phyloP scores from a whole-genome alignment of 305 asterid genomes.

The Solanum aculeatissimum region DNA sequence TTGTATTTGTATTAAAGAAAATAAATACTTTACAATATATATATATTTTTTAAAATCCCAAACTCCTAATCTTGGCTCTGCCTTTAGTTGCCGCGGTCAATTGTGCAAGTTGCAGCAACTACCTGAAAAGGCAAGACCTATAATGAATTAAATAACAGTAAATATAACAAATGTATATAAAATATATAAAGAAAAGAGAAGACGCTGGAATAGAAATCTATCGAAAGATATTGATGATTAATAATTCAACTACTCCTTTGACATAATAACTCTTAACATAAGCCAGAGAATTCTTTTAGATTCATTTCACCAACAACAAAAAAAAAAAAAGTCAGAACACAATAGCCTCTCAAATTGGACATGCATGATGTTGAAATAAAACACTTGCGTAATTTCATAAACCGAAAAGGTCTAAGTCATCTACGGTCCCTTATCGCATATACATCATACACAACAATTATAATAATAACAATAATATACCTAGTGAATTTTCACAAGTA shows the following conservation, averaged over 20 bases:
- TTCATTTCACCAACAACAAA: background rate
- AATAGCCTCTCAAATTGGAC: background rate
- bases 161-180: background rate
- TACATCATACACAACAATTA: no score
- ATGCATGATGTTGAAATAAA: background rate
- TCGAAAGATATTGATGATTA: background rate
- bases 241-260: background rate
- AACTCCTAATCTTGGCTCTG: no score
- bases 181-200: background rate
- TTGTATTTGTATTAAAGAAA: no score
- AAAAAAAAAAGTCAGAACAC: background rate
- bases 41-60: no score
- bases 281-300: background rate
- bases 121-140: background rate
- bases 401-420: no score
- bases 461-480: no score
- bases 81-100: no score
- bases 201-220: background rate
- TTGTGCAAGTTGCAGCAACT: background rate
- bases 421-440: no score
- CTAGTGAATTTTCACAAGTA: no score
- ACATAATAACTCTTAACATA: background rate
- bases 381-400: no score
- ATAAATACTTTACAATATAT: no score
- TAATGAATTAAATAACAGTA: background rate